Percentiles rank a stretch among this genome's conserved stretches.
Evolutionary conservation across 306 rosid genomes (phyloP).

Genomic region (Sphenostylis stenocarpa): DNA sequence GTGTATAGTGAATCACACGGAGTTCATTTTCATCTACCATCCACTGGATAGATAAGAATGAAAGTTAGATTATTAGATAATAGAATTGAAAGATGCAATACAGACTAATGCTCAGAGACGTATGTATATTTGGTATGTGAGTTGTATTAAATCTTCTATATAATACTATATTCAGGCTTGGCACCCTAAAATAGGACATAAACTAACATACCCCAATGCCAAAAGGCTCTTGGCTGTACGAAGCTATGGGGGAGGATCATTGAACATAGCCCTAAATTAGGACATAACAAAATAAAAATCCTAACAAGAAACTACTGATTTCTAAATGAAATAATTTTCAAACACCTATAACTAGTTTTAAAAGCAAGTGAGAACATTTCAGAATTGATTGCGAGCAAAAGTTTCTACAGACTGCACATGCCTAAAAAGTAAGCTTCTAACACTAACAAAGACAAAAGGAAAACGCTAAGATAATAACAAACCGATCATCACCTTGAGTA

Average conservation of each 20-base stretch:
- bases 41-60: conserved; percentile 63
- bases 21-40: conserved; percentile 95
- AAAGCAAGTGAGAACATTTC: background rate
- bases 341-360: background rate
- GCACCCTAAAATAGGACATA: background rate
- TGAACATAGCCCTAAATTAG: background rate
- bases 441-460: background rate
- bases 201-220: background rate
- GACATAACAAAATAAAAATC: background rate
- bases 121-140: background rate
- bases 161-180: background rate
- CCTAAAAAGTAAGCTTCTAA: conserved; percentile 7
- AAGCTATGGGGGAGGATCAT: no score
- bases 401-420: background rate
- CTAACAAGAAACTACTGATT: background rate
- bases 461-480: background rate
- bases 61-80: conserved; percentile 25
- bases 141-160: background rate
- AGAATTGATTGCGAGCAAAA: background rate
- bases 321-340: background rate
- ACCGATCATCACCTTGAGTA: background rate
- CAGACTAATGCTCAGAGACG: background rate
- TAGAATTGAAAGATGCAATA: conserved; percentile 7
- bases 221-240: no score
- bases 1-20: conserved; percentile 91